These are phyloP conservation scores for Trichoderma afroharzianum DNA, from an alignment of 2,329 filamentous ascomycete species.

Conservation along the genomic window DNA sequence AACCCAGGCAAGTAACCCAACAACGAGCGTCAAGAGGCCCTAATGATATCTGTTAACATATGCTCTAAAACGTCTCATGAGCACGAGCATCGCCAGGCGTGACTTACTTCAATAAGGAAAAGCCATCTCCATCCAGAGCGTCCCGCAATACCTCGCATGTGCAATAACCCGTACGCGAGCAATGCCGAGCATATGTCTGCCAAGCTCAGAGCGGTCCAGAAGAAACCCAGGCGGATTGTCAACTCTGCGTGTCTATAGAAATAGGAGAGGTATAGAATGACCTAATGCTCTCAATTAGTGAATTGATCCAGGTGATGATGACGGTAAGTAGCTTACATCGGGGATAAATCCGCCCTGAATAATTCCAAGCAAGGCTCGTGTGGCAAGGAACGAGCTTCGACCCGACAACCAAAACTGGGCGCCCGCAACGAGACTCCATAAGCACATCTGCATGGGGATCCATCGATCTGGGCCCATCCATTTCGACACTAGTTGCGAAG, in stretches of 20 bases:
- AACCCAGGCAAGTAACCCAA: slow-evolving; percentile 23
- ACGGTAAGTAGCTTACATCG: slow-evolving; percentile 29
- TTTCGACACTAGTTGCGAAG: slow-evolving; percentile 58
- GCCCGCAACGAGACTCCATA: slow-evolving; percentile 52
- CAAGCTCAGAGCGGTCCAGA: slow-evolving; percentile 65
- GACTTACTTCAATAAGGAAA: slow-evolving; percentile 19
- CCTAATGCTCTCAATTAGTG: slow-evolving; percentile 7
- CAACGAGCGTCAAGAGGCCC: slow-evolving; percentile 29
- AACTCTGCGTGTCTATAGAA: slow-evolving; percentile 72
- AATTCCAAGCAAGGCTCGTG: slow-evolving; percentile 38
- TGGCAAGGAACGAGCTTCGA: slow-evolving; percentile 37
- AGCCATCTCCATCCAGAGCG: slow-evolving; percentile 40
- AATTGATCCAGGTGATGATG: background rate
- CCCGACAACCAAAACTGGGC: slow-evolving; percentile 44
- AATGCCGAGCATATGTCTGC: slow-evolving; percentile 51
- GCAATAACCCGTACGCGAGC: slow-evolving; percentile 43
- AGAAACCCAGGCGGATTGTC: slow-evolving; percentile 61
- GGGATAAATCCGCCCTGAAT: slow-evolving; percentile 47
- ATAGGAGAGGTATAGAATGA: slow-evolving; percentile 62
- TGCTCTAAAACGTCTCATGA: background rate
- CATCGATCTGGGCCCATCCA: slow-evolving; percentile 56
- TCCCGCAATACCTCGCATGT: slow-evolving; percentile 35
- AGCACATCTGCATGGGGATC: slow-evolving; percentile 57
- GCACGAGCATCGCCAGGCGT: fast-evolving
- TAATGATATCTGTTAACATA: background rate